Conservation (phyloP, 2,329 filamentous ascomycete species). For the Didymella arachidicola region DNA sequence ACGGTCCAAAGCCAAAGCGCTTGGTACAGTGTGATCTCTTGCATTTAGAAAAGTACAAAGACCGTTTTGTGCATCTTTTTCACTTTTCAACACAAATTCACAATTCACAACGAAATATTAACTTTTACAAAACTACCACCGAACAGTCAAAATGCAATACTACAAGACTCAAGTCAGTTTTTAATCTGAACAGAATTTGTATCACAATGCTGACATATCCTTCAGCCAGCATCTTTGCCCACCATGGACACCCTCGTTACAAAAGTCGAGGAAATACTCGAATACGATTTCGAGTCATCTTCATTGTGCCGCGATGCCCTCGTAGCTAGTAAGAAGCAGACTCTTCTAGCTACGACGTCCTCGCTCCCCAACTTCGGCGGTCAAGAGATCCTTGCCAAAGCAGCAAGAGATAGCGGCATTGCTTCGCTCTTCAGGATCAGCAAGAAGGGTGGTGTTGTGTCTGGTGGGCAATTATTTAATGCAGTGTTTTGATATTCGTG, state of each 20-base stretch:
- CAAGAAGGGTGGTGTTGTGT: background rate
- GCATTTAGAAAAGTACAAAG: background rate
- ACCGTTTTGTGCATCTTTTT: background rate
- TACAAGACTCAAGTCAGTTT: background rate
- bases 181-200: background rate
- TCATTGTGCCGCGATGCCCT: background rate
- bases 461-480: background rate
- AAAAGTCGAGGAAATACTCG: background rate
- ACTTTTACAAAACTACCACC: background rate
- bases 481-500: too few species aligned
- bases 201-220: background rate
- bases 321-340: background rate
- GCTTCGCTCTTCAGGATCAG: background rate
- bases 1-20: background rate
- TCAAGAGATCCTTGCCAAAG: background rate
- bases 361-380: background rate
- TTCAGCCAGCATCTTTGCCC: background rate
- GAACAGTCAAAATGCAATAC: background rate
- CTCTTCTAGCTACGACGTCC: background rate
- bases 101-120: background rate
- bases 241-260: background rate
- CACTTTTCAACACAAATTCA: background rate
- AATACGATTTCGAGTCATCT: background rate
- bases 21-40: background rate
- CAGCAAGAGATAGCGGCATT: background rate